Evolutionary conservation across 306 rosid species (phyloP), one percentile per base, ranked within the genome.

Genomic region (Corylus americana): DNA sequence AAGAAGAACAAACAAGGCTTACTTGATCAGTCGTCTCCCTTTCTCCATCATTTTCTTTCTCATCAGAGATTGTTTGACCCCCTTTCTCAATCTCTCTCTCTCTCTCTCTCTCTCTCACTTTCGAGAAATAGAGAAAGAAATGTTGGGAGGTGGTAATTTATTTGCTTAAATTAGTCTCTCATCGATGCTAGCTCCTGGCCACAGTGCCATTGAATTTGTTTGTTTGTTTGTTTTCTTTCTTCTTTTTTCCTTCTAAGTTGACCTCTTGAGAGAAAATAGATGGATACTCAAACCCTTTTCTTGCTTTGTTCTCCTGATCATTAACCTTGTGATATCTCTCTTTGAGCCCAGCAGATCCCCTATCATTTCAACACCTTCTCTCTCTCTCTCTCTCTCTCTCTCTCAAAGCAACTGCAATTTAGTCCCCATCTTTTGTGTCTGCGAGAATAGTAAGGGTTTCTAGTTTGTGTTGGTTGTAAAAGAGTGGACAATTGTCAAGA

Each of bases 61-160:
- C 53, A 16, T 45, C 53, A 16, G 51, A 31, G 73, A 49, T 18
- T 47, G 48, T 47, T 29, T 47, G 72, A 48, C 13, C 18, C 25
- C n/a, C 20, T 50, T 27, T 61, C 59, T 22, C 48, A 22, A 0
- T 22, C 25, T 22, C 25, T 22, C 25, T 22, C 22, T 22, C 22
- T 50, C 73, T 7, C 42, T 70, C 8, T 44, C 11, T 55, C 73
- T 59, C 74, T 82, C 84, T 73, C 86, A 58, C 80, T 87, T 82
- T 82, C 51, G 39, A 42, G 77, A 42, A 69, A 67, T 47, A 84
- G 75, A 77, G 69, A 84, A 12, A 84, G 54, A 50, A 72, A 70
- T 35, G 59, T 78, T 57, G 77, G 49, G 73, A 76, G 82, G 42
- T 77, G 78, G 83, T 74, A 83, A 70, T 71, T 83, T 74, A 67